Evolutionary conservation across 75 land plant species (phyloP).

Genomic region (Pinus albicaulis): DNA sequence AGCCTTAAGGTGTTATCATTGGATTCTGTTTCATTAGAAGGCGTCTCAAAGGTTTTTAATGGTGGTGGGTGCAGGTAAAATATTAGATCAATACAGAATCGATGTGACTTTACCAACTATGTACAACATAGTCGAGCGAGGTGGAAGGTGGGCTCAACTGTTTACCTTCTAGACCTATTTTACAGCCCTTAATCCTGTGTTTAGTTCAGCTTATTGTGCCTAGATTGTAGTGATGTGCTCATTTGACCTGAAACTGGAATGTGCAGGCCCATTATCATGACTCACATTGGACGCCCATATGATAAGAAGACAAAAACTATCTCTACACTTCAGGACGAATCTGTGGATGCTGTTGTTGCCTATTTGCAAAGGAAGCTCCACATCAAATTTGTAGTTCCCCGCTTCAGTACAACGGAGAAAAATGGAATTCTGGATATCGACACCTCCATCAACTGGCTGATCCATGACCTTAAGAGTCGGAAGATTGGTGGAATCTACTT

Average conservation of each 20-base stretch:
- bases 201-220: no score
- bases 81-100: constrained; percentile 46
- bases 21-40: no score
- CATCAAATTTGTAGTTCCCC: constrained; percentile 49
- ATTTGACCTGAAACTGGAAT: neutral
- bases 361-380: constrained; percentile 49
- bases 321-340: constrained; percentile 29
- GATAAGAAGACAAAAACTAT: constrained; percentile 45
- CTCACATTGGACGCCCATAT: constrained; percentile 45
- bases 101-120: constrained; percentile 56
- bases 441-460: constrained; percentile 56
- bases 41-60: no score
- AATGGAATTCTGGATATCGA: constrained; percentile 49
- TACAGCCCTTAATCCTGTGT: no score
- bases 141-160: constrained; percentile 28
- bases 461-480: constrained; percentile 37
- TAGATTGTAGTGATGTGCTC: no score
- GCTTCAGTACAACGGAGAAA: constrained; percentile 22
- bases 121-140: constrained; percentile 61
- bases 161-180: no score
- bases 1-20: no score
- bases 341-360: constrained; percentile 50
- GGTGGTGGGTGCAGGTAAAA: constrained; percentile 26
- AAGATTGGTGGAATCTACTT: constrained; percentile 57
- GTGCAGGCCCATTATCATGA: constrained; percentile 53